These are phyloP conservation scores for Apiotrichum laibachii DNA, from an alignment of 1,284 basidiomycete species.

Conservation along the genomic window DNA sequence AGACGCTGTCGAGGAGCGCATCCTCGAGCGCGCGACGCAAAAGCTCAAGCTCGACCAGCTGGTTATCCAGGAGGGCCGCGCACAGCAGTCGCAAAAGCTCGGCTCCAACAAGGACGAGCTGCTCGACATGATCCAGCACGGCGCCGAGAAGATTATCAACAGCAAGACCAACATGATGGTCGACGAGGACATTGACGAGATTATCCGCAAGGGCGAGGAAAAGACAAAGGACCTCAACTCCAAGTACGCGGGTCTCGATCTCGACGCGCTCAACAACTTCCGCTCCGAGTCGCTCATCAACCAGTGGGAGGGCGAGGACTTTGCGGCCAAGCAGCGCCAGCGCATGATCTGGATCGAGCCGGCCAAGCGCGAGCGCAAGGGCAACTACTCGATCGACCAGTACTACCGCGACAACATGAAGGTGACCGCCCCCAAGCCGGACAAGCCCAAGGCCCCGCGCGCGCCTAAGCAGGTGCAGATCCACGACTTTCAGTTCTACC, in stretches of 20 bases:
- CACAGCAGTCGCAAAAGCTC: constrained; percentile 55
- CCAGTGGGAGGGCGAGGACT: constrained; percentile 97
- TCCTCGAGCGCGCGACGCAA: constrained; percentile 94
- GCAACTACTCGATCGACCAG: constrained; percentile 89
- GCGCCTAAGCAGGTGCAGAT: constrained; percentile 86
- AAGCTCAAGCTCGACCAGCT: constrained; percentile 94
- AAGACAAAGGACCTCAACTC: constrained; percentile 83
- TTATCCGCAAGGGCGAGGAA: constrained; percentile 88
- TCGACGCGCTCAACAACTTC: constrained; percentile 96
- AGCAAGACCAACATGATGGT: constrained; percentile 64
- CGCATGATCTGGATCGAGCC: constrained; percentile 74
- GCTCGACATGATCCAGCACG: constrained; percentile 97
- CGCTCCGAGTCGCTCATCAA: constrained; percentile 82
- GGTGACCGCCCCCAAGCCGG: constrained; percentile 65
- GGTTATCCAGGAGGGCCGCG: constrained; percentile 93
- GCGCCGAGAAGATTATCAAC: constrained; percentile 95
- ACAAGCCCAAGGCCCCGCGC: constrained; percentile 80
- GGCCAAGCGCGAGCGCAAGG: constrained; percentile 92
- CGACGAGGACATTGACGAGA: constrained; percentile 90
- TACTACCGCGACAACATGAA: constrained; percentile 91
- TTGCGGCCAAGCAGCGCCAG: constrained; percentile 64
- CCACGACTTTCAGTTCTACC: constrained; percentile 98
- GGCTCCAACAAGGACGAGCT: constrained; percentile 90
- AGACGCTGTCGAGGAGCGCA: constrained; percentile 92
- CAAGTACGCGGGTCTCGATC: constrained; percentile 89